Evolutionary conservation across 2,329 filamentous ascomycete genomes (phyloP), one percentile per base, ranked within the genome.

Genomic region (Ophiognomonia clavigignenti-juglandacearum): DNA sequence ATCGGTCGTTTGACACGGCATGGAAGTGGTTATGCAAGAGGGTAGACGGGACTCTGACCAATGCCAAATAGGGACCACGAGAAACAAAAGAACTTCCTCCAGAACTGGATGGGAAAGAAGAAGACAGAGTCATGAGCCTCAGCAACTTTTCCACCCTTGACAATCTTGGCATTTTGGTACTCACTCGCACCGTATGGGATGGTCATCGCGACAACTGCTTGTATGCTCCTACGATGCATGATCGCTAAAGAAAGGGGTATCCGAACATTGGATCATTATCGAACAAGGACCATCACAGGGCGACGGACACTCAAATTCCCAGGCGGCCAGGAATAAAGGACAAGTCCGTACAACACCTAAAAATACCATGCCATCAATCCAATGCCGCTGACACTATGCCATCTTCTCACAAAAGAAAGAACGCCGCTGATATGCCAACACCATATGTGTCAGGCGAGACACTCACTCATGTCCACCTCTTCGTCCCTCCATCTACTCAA

Each of bases 21-120:
- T 26, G 49, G 51, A 56, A 48, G 37, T 54, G 42, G 29, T 53
- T 57, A 55, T 57, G 55, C 49, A n/a, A n/a, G n/a, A n/a, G n/a
- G n/a, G n/a, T n/a, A n/a, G n/a, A n/a, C n/a, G n/a, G 46, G n/a
- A 39, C 36, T 43, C 44, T 51, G 34, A 51, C 45, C 24, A 36
- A 26, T 39, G 46, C 35, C 20, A 38, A 27, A 43, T 34, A 51
- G 49, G n/a, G 41, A 40, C 50, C 48, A 36, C 22, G 43, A 40
- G 35, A 49, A 45, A 34, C 41, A 52, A 22, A 48, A 37, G 39
- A 52, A 43, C 42, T 46, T 52, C 43, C 48, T 52, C 46, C 48
- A 49, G 11, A 45, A 32, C 29, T 52, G 50, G 50, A 49, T 52
- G 23, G 48, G 44, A 20, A 45, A 43, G 20, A 49, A 49, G 27